A percentile compares a stretch with the other conserved stretches of the same genome.
These are phyloP conservation scores for Pugionium cornutum DNA, from an alignment of 345 rosid genomes.

Conservation along the genomic window DNA sequence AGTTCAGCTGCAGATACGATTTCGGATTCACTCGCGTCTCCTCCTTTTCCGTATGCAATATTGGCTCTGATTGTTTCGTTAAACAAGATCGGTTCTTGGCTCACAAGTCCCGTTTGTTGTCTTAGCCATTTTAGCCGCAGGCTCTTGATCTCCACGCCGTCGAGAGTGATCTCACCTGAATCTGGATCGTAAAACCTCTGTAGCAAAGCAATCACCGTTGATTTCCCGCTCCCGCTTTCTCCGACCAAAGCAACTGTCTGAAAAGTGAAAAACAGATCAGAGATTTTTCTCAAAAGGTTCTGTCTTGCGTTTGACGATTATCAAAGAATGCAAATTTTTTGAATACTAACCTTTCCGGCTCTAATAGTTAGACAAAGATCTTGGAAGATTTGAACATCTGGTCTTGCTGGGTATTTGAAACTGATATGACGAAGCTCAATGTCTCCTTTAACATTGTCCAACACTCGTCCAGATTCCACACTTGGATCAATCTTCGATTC, in stretches of 20 bases:
- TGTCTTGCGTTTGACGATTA: not conserved
- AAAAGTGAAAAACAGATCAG: conserved; percentile 6
- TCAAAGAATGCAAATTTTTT: not conserved
- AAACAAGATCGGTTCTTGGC: conserved; percentile 80
- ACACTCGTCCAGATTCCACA: conserved; percentile 59
- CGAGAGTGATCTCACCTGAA: conserved; percentile 68
- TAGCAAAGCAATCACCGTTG: conserved; percentile 65
- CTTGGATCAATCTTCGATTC: conserved; percentile 68
- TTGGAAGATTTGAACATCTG: conserved; percentile 66
- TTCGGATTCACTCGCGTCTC: conserved; percentile 65
- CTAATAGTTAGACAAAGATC: conserved; percentile 63
- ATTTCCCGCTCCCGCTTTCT: conserved; percentile 89
- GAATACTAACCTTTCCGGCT: conserved; percentile 60
- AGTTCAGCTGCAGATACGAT: conserved; percentile 65
- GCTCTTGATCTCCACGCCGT: conserved; percentile 65
- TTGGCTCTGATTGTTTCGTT: conserved; percentile 75
- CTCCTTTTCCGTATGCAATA: conserved; percentile 78
- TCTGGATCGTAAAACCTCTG: conserved; percentile 84
- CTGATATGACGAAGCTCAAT: conserved; percentile 63
- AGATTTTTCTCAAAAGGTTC: not conserved
- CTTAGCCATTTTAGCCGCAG: conserved; percentile 73
- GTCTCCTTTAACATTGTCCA: conserved; percentile 63
- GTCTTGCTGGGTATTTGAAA: conserved; percentile 75
- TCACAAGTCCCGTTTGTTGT: conserved; percentile 73
- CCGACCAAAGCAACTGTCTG: conserved; percentile 87